Evolutionary conservation across 116 monocot species (phyloP).

Genomic region (Posidonia oceanica): DNA sequence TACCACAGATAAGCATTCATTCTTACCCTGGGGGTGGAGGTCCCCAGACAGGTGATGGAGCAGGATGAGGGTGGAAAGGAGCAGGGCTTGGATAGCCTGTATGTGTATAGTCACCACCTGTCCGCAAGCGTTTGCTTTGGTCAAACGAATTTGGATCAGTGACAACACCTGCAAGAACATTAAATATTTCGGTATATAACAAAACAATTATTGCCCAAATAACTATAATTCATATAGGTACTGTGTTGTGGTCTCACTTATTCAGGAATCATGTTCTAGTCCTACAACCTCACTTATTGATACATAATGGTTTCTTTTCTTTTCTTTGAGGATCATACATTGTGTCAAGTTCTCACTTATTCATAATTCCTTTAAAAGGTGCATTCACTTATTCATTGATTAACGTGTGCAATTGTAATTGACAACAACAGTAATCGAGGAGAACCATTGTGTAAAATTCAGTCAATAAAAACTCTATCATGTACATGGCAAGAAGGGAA

Average conservation of each 20-base stretch:
- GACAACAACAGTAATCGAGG: too few species aligned
- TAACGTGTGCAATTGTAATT: too few species aligned
- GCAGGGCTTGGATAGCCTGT: slow-evolving; percentile 51
- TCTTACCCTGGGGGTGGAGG: slow-evolving; percentile 56
- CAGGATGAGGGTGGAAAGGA: slow-evolving; percentile 38
- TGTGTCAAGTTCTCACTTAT: too few species aligned
- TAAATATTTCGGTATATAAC: neutral
- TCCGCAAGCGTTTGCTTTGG: slow-evolving; percentile 78
- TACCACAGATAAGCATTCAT: neutral
- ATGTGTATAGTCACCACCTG: slow-evolving; percentile 75
- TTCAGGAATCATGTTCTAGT: too few species aligned
- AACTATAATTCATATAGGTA: neutral
- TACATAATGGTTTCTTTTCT: too few species aligned
- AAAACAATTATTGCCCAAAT: neutral
- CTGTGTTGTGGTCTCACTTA: too few species aligned
- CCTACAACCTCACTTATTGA: too few species aligned
- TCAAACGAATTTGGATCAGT: slow-evolving; percentile 59
- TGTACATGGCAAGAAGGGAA: neutral
- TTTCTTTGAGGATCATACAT: too few species aligned
- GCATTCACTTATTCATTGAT: too few species aligned
- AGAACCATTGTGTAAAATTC: too few species aligned
- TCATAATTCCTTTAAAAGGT: too few species aligned
- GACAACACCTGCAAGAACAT: slow-evolving; percentile 43
- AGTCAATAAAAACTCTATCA: too few species aligned
- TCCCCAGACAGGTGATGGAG: slow-evolving; percentile 69